Evolutionary conservation across 169 alveolate genomes (phyloP).

Genomic region (Blepharisma undulans): DNA sequence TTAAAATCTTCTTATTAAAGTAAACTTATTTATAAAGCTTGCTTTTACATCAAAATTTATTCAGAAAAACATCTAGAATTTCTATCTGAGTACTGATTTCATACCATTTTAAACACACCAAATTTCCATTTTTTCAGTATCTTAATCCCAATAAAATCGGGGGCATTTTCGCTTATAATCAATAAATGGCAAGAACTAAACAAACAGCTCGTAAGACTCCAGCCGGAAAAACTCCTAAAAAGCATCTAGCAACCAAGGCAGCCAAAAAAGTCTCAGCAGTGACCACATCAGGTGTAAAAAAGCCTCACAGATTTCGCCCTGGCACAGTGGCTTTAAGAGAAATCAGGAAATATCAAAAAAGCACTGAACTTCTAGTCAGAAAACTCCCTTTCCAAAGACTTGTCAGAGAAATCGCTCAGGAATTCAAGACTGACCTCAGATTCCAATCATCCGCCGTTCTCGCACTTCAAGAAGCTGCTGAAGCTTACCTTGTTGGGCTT

Average conservation of each 20-base stretch:
- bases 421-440: slow-evolving; percentile 97
- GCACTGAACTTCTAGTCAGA: slow-evolving; percentile 93
- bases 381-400: slow-evolving; percentile 96
- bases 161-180: background rate
- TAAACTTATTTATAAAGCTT: too few species aligned
- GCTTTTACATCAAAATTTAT: too few species aligned
- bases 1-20: background rate
- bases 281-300: slow-evolving; percentile 5
- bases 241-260: slow-evolving; percentile 47
- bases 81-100: too few species aligned
- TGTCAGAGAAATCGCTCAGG: slow-evolving; percentile 96
- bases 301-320: slow-evolving; percentile 93
- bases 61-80: too few species aligned
- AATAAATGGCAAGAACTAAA: slow-evolving; percentile 46
- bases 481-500: slow-evolving; percentile 97
- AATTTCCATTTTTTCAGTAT: background rate
- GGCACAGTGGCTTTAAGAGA: slow-evolving; percentile 99
- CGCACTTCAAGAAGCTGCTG: slow-evolving; percentile 99
- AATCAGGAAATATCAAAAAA: slow-evolving; percentile 95
- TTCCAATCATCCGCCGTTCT: slow-evolving; percentile 98
- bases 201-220: slow-evolving; percentile 47
- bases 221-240: slow-evolving; percentile 50
- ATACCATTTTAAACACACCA: background rate
- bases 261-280: slow-evolving; percentile 32
- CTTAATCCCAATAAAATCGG: background rate